phyloP scores from a whole-genome alignment of 2,329 filamentous ascomycete species.

The Magnaporthales sp. region DNA sequence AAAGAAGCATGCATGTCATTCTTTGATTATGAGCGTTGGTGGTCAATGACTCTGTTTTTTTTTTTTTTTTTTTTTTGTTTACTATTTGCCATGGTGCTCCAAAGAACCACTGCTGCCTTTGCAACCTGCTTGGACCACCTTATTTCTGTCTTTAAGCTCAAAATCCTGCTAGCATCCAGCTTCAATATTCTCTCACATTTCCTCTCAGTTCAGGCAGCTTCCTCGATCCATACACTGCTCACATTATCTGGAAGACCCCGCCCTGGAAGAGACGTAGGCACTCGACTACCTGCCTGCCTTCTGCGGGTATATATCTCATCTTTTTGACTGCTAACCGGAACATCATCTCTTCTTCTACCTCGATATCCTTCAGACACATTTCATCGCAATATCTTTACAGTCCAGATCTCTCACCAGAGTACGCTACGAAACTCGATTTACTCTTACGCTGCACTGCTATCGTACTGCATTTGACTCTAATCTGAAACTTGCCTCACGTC shows the following conservation, averaged over 20 bases:
- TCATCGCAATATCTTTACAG: neutral
- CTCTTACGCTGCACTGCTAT: neutral
- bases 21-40: neutral
- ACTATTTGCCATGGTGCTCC: too few species aligned
- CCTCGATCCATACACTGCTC: neutral
- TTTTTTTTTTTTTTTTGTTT: neutral
- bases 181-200: neutral
- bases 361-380: neutral
- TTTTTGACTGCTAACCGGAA: neutral
- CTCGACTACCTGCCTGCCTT: neutral
- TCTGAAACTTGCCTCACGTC: too few species aligned
- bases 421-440: neutral
- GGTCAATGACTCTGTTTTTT: neutral
- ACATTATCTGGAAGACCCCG: neutral
- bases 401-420: neutral
- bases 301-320: neutral
- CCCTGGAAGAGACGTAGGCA: neutral
- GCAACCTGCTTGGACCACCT: too few species aligned
- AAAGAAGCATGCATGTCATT: neutral
- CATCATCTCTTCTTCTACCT: neutral
- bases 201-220: neutral
- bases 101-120: neutral
- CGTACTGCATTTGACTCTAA: neutral
- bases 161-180: neutral
- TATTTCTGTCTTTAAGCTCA: neutral